Percentiles rank a stretch among this genome's conserved stretches.
phyloP scores from a whole-genome alignment of 2,329 filamentous ascomycete species.

The Botrytis squamosa region DNA sequence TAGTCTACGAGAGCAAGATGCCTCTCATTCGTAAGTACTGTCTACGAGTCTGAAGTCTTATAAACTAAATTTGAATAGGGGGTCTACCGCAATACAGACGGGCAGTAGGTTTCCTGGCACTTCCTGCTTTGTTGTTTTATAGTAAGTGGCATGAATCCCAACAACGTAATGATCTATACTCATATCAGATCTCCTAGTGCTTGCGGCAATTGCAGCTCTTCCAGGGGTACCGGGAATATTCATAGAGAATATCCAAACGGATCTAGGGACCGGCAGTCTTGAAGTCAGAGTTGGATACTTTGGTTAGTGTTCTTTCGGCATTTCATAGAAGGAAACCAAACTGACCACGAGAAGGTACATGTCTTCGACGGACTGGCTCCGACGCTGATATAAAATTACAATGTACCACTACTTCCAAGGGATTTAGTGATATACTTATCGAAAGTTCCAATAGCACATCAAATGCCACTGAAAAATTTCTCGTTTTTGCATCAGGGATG shows the following conservation, averaged over 20 bases:
- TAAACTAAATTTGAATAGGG: neutral
- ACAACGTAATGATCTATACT: neutral
- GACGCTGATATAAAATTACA: neutral
- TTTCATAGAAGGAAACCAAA: accelerated
- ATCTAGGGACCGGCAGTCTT: neutral
- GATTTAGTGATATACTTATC: conserved; percentile 5
- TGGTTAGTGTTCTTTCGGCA: neutral
- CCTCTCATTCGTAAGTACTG: neutral
- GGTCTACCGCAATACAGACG: conserved; percentile 15
- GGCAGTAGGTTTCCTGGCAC: conserved; percentile 5
- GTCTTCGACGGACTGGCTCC: conserved; percentile 3
- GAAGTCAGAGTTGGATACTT: conserved; percentile 18
- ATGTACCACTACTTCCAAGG: neutral
- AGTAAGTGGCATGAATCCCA: neutral
- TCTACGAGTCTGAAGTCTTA: neutral
- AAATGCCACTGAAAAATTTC: neutral
- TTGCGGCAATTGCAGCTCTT: neutral
- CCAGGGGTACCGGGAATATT: conserved; percentile 16
- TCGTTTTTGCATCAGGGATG: neutral
- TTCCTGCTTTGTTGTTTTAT: conserved; percentile 14
- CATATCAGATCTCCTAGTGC: neutral
- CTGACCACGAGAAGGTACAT: neutral
- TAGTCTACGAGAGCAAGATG: neutral
- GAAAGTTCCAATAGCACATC: neutral
- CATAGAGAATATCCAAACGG: conserved; percentile 6